Evolutionary conservation across 768 basidiomycete species (phyloP).

Genomic region (Crassisporium funariophilum): DNA sequence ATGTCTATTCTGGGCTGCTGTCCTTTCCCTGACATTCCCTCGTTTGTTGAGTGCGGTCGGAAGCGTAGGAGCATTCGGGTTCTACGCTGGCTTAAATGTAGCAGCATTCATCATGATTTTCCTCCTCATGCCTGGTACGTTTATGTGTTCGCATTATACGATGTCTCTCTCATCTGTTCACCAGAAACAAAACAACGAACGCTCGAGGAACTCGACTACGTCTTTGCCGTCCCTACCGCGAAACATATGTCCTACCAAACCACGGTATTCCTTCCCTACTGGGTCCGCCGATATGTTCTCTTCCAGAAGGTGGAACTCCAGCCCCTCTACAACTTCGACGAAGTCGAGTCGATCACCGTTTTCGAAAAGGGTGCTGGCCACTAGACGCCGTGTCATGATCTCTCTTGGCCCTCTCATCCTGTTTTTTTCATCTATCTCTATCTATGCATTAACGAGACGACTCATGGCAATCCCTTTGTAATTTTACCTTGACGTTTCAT

Average conservation of each 20-base stretch:
- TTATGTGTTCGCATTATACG: not conserved
- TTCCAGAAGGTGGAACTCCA: conserved; percentile 39
- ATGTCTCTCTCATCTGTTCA: not conserved
- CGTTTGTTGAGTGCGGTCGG: conserved; percentile 50
- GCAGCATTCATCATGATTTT: conserved; percentile 57
- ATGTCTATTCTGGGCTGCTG: conserved; percentile 52
- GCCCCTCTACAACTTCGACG: conserved; percentile 56
- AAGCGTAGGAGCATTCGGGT: conserved; percentile 52
- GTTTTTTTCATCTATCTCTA: no score
- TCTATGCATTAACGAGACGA: no score
- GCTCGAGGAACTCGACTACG: conserved; percentile 52
- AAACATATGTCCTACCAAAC: conserved; percentile 48
- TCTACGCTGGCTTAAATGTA: conserved; percentile 56
- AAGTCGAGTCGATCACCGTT: conserved; percentile 37
- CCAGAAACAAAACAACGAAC: conserved; percentile 56
- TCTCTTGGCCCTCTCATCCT: no score
- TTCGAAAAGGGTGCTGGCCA: conserved; percentile 11
- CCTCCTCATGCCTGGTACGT: conserved; percentile 52
- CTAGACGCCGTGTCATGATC: not conserved
- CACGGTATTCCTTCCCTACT: conserved; percentile 50
- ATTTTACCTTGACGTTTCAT: no score
- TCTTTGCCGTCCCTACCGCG: conserved; percentile 52
- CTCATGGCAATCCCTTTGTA: no score
- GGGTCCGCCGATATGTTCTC: conserved; percentile 48
- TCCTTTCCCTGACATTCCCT: conserved; percentile 63